Conservation (phyloP, 192 early-diverging fungal genomes). For the Geranomyces variabilis region DNA sequence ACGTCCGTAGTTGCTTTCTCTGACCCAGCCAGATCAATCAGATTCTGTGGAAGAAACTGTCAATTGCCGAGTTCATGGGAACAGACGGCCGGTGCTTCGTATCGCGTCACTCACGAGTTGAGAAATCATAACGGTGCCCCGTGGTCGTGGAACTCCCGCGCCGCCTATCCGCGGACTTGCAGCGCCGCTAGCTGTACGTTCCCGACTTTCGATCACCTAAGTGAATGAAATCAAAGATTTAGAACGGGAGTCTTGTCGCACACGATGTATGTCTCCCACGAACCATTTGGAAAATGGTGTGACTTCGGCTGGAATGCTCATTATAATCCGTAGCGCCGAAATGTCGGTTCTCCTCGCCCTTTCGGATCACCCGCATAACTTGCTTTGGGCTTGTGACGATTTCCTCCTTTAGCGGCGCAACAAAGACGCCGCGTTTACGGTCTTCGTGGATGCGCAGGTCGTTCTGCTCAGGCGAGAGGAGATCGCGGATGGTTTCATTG, state of each 20-base stretch:
- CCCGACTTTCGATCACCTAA: constrained; percentile 76
- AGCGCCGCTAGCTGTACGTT: constrained; percentile 38
- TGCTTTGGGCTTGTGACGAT: constrained; percentile 51
- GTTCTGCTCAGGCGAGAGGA: constrained; percentile 79
- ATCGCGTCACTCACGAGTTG: constrained; percentile 8
- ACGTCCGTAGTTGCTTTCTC: constrained; percentile 87
- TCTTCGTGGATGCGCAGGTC: constrained; percentile 90
- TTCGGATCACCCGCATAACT: constrained; percentile 43
- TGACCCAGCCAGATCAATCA: constrained; percentile 96
- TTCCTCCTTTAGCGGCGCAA: constrained; percentile 52
- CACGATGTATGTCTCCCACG: constrained; percentile 36
- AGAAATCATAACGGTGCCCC: constrained; percentile 40
- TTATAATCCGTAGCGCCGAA: constrained; percentile 93
- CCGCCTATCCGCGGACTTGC: constrained; percentile 13
- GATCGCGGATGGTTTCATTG: constrained; percentile 73
- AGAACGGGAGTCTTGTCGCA: background rate
- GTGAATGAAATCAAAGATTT: background rate
- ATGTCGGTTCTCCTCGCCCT: constrained; percentile 71
- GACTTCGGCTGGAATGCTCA: constrained; percentile 86
- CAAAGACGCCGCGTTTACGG: constrained; percentile 57
- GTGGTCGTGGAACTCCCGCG: background rate
- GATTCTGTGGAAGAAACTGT: constrained; percentile 55
- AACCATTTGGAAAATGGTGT: constrained; percentile 93
- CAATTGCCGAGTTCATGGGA: background rate
- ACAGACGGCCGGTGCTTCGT: background rate